Conservation (phyloP, 208 protist genomes). For the Acanthamoeba castellanii region DNA sequence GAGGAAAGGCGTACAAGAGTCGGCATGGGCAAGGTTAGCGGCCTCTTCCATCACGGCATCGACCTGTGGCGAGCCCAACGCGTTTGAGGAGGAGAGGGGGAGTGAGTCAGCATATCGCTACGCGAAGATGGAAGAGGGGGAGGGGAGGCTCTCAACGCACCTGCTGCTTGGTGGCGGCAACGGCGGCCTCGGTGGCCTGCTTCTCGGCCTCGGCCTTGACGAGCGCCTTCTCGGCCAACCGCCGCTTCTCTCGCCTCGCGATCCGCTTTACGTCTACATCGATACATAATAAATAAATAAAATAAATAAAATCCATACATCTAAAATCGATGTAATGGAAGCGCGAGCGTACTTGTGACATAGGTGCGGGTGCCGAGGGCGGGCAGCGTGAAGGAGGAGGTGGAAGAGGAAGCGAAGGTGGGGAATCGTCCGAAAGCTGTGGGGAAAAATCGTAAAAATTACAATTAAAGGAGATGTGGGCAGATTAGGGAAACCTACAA, state of each 20-base stretch:
- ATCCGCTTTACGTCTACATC: not conserved
- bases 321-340: not conserved
- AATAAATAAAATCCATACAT: not conserved
- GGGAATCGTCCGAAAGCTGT: not conserved
- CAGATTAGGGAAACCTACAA: not conserved
- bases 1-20: not conserved
- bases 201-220: slow-evolving; percentile 31
- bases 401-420: too few species aligned
- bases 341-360: not conserved
- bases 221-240: slow-evolving; percentile 33
- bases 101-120: not conserved
- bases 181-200: slow-evolving; percentile 15
- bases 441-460: not conserved
- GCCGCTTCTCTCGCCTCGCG: slow-evolving; percentile 15
- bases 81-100: too few species aligned
- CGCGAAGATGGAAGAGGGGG: not conserved
- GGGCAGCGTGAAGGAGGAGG: not conserved
- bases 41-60: not conserved
- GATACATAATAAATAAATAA: not conserved
- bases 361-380: not conserved
- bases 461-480: not conserved
- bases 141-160: not conserved
- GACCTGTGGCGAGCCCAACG: not conserved
- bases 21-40: not conserved
- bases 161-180: not conserved